Base-by-base conservation (phyloP, 768 basidiomycete genomes). In the Boletus pseudo-olivaceus region DNA sequence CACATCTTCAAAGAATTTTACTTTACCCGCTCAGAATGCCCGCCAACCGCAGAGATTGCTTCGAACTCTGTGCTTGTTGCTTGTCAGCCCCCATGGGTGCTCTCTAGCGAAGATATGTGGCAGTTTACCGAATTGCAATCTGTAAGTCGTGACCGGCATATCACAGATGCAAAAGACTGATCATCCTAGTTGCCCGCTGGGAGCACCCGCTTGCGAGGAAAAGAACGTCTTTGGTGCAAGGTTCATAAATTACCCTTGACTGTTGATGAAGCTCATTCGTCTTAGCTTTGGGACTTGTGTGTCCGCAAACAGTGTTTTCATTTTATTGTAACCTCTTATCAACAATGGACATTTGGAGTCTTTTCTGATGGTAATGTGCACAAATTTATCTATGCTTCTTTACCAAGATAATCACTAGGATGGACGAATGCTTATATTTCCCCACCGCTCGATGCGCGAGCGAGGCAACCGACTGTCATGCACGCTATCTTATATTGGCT, bases 141-240 rank as follows among this genome's bases (percentile, higher is more conserved):
- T 7, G 66, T 61, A 42, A 58, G 58, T 66, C 6, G 50, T 27
- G 32, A 40, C 15, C 34, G 37, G 27, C 27, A 15, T 35, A 46
- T 50, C n/a, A 10, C 26, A 14, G 8, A 5, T 20, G 4, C 26
- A n/a, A 51, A 12, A 43, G 20, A 46, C 35, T 53, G 34, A 62
- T 27, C 27, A 26, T 58, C 27, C 29, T 35, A 70, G 69, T 56
- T 70, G 26, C 69, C 69, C 30, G 58, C 58, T 32, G 61, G 63
- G 32, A 67, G 54, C 23, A 53, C 78, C 74, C 78, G 80, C 53
- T 77, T 73, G 20, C 66, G 71, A 41, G 79, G 77, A 49, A 78
- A 78, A 52, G 74, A 83, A 52, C 76, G 81, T 44, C 62, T 84
- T 45, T 85, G 84, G 84, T 82, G 76, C 30, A 85, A 83, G 76